phyloP scores from a whole-genome alignment of 139 green algal genomes.

The Medakamo hakoo region DNA sequence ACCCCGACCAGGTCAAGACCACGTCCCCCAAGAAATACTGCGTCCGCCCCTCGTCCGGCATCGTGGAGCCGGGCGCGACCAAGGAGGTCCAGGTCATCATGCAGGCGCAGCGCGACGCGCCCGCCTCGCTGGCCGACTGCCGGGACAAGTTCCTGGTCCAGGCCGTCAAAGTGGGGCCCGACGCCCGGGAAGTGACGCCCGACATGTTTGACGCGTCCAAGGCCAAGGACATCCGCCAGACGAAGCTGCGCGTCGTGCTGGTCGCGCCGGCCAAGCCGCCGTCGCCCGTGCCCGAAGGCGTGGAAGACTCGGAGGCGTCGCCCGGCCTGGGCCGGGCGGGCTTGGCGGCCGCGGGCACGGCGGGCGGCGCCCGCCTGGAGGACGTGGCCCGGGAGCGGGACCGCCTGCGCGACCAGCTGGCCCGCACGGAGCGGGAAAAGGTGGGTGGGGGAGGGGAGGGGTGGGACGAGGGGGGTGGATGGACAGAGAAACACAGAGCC shows the following conservation, averaged over 20 bases:
- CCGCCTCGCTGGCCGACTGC: slow-evolving; percentile 29
- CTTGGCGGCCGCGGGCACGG: neutral
- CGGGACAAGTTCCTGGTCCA: slow-evolving; percentile 76
- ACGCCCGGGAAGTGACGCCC: slow-evolving; percentile 17
- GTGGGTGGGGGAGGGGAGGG: no score
- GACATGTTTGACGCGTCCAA: slow-evolving; percentile 35
- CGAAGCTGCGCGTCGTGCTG: slow-evolving; percentile 48
- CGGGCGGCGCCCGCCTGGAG: neutral
- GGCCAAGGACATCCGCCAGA: slow-evolving; percentile 27
- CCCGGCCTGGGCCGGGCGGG: neutral
- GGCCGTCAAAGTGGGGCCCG: slow-evolving; percentile 15
- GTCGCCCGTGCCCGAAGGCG: slow-evolving; percentile 42
- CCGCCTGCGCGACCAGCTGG: neutral
- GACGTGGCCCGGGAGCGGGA: neutral
- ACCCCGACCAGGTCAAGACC: no score
- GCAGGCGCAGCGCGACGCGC: slow-evolving; percentile 32
- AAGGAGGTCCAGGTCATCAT: slow-evolving; percentile 46
- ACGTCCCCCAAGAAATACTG: slow-evolving; percentile 75
- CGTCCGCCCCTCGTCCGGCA: slow-evolving; percentile 50
- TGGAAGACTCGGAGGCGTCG: slow-evolving; percentile 13
- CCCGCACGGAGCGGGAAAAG: neutral
- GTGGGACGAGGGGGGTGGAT: no score
- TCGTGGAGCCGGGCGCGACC: slow-evolving; percentile 27
- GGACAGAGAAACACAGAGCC: no score
- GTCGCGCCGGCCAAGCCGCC: slow-evolving; percentile 38